Percentiles rank a stretch among this genome's conserved stretches.
Conservation (phyloP, 306 rosid genomes). For the Malus fusca region DNA sequence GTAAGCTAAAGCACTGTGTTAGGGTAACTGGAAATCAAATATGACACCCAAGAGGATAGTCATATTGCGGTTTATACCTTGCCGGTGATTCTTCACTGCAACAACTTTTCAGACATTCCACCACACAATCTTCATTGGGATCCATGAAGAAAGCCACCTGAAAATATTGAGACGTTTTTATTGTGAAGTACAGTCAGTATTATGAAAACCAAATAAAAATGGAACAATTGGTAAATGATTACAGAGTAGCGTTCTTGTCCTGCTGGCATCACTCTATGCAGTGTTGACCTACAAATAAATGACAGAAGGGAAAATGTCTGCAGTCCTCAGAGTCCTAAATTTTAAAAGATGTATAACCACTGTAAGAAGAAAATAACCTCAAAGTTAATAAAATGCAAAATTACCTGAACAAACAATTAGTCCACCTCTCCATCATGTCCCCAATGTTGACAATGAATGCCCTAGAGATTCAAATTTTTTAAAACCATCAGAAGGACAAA, state of each 20-base stretch:
- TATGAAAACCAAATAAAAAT: not conserved
- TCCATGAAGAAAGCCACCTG: constrained; percentile 83
- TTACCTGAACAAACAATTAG: constrained; percentile 79
- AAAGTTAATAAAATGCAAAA: constrained; percentile 4
- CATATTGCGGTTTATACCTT: constrained; percentile 29
- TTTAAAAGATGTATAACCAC: not conserved
- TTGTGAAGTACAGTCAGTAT: not conserved
- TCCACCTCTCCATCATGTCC: constrained; percentile 96
- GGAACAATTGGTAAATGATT: constrained; percentile 19
- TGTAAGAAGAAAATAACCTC: not conserved
- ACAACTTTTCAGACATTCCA: constrained; percentile 69
- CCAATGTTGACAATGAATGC: constrained; percentile 82
- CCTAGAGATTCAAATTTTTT: constrained; percentile 33
- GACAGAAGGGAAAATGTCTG: not conserved
- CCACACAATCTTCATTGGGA: constrained; percentile 52
- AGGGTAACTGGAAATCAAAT: not conserved
- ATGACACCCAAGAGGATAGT: not conserved
- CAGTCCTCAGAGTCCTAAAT: not conserved
- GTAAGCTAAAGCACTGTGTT: not conserved
- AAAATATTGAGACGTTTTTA: not conserved
- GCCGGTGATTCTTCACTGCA: constrained; percentile 62
- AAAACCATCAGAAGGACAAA: not conserved
- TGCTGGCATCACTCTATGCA: constrained; percentile 75
- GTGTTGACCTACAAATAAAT: constrained; percentile 52
- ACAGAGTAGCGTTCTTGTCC: constrained; percentile 86